Percentiles rank a stretch among this genome's conserved stretches.
These are phyloP conservation scores for Fusarium tuaranense DNA, from an alignment of 2,329 filamentous ascomycete species.

Conservation along the genomic window DNA sequence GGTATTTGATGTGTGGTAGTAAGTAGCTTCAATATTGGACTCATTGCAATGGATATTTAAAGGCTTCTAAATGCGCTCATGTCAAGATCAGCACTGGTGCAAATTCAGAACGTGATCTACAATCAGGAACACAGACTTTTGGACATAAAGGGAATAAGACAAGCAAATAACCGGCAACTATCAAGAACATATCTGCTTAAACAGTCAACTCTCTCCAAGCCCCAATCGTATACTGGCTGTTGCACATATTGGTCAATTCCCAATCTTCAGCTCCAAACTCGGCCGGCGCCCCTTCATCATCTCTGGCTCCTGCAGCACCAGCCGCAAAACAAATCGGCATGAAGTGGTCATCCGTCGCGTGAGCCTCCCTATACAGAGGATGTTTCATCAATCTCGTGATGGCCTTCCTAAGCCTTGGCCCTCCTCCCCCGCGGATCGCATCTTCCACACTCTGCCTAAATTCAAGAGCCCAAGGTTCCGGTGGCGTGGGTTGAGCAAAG, in stretches of 20 bases:
- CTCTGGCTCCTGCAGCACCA: not conserved
- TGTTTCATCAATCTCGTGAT: no score
- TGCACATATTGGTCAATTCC: slow-evolving; percentile 18
- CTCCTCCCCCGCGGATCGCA: no score
- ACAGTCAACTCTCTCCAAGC: not conserved
- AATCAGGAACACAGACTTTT: no score
- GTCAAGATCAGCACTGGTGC: not conserved
- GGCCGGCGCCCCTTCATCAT: not conserved
- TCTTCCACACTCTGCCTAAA: no score
- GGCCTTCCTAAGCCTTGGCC: no score
- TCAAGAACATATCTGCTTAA: not conserved
- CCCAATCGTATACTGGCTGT: slow-evolving; percentile 5
- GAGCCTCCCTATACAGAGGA: no score
- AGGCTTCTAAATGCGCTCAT: not conserved
- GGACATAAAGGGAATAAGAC: no score
- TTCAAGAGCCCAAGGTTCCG: no score
- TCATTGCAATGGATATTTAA: not conserved
- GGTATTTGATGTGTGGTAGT: not conserved
- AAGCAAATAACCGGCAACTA: not conserved
- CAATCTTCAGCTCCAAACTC: slow-evolving; percentile 5
- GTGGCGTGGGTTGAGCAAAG: no score
- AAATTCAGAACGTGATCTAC: no score
- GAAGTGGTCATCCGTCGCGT: slow-evolving; percentile 5
- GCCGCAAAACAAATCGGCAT: slow-evolving; percentile 8
- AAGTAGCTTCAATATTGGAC: not conserved